Conservation (phyloP, 2,329 filamentous ascomycete species). For the Stagonosporopsis vannaccii region DNA sequence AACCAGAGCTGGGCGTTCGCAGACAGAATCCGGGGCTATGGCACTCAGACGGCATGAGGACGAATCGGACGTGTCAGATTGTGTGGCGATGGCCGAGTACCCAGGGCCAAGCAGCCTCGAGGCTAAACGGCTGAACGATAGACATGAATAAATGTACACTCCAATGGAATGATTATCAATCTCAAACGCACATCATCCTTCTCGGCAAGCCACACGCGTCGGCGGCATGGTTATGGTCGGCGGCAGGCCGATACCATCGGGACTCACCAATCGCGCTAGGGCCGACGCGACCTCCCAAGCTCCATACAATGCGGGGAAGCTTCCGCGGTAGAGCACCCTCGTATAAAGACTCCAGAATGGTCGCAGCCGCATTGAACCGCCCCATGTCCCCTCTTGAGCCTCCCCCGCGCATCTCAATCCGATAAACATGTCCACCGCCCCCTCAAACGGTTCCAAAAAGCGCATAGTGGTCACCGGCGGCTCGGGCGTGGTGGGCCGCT, state of each 20-base stretch:
- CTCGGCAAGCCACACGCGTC: slow-evolving; percentile 11
- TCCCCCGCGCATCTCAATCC: neutral
- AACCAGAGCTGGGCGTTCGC: slow-evolving; percentile 98
- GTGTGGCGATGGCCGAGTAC: slow-evolving; percentile 5
- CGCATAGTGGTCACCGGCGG: slow-evolving; percentile 63
- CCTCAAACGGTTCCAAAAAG: slow-evolving; percentile 24
- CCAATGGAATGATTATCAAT: slow-evolving; percentile 27
- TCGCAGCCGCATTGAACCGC: slow-evolving; percentile 2
- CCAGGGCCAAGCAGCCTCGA: slow-evolving; percentile 14
- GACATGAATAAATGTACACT: slow-evolving; percentile 47
- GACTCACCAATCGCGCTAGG: slow-evolving; percentile 15
- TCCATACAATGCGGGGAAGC: slow-evolving; percentile 27
- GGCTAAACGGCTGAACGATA: slow-evolving; percentile 36
- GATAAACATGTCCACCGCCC: slow-evolving; percentile 9
- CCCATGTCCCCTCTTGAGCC: neutral
- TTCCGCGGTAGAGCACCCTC: slow-evolving; percentile 11
- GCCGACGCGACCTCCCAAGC: slow-evolving; percentile 15
- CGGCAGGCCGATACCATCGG: slow-evolving; percentile 14
- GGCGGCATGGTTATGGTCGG: slow-evolving; percentile 9
- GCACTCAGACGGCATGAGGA: slow-evolving; percentile 69
- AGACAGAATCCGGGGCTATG: slow-evolving; percentile 92
- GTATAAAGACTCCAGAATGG: slow-evolving; percentile 15
- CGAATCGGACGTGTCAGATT: neutral
- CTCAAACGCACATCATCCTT: slow-evolving; percentile 1
- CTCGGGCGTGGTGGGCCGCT: slow-evolving; percentile 56